A percentile compares a stretch with the other conserved stretches of the same genome.
These are phyloP conservation scores for Naumovozyma castellii DNA, from an alignment of 805 yeast genomes.

Conservation along the genomic window DNA sequence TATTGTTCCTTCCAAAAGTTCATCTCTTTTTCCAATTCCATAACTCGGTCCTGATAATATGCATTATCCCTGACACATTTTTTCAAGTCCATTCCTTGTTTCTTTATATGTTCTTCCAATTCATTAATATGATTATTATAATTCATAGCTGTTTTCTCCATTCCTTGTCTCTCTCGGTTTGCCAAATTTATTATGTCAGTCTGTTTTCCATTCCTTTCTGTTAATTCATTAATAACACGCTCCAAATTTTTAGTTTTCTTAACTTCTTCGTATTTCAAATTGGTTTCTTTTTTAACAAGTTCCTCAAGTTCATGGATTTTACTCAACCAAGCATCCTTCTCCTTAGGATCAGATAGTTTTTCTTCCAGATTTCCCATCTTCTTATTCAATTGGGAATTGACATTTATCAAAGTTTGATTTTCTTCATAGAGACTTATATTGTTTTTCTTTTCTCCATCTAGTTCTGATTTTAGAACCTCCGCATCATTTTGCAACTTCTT, in stretches of 20 bases:
- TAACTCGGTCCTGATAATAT: slow-evolving; percentile 43
- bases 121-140: slow-evolving; percentile 36
- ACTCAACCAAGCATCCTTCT: slow-evolving; percentile 48
- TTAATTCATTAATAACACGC: slow-evolving; percentile 45
- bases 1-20: slow-evolving; percentile 43
- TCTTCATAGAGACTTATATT: slow-evolving; percentile 54
- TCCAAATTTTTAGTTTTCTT: slow-evolving; percentile 43
- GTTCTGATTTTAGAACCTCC: slow-evolving; percentile 24
- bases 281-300: slow-evolving; percentile 39
- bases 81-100: slow-evolving; percentile 34
- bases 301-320: slow-evolving; percentile 46
- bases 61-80: slow-evolving; percentile 48
- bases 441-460: slow-evolving; percentile 41
- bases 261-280: slow-evolving; percentile 41
- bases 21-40: slow-evolving; percentile 47
- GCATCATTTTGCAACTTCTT: slow-evolving; percentile 29
- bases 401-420: slow-evolving; percentile 51
- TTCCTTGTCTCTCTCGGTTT: slow-evolving; percentile 49
- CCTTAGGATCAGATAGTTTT: slow-evolving; percentile 41
- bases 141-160: slow-evolving; percentile 41
- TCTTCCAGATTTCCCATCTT: slow-evolving; percentile 40
- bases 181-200: slow-evolving; percentile 40
- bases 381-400: slow-evolving; percentile 40
- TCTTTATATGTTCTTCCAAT: slow-evolving; percentile 38
- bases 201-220: slow-evolving; percentile 44